Evolutionary conservation across 2,329 filamentous ascomycete genomes (phyloP).

Genomic region (Tympanopsis confertula): DNA sequence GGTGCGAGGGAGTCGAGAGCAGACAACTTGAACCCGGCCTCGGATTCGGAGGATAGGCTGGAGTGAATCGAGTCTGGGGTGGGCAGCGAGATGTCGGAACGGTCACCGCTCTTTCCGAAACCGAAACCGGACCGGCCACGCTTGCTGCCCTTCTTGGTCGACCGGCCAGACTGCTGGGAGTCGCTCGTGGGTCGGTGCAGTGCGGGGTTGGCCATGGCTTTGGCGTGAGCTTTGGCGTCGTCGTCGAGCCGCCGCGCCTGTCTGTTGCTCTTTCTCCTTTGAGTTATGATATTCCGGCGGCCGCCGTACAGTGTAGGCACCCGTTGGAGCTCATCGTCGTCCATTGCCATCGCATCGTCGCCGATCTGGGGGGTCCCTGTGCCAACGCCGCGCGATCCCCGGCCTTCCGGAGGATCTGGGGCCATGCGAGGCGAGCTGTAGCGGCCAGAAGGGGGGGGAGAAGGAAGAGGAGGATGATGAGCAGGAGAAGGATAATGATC

Average conservation of each 20-base stretch:
- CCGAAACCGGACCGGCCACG: conserved; percentile 45
- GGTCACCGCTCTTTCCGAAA: conserved; percentile 17
- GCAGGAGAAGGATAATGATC: too few relatives aligned
- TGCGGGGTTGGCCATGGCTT: conserved; percentile 64
- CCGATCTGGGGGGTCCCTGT: too few relatives aligned
- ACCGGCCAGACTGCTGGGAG: conserved; percentile 45
- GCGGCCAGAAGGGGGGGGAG: too few relatives aligned
- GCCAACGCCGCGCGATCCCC: too few relatives aligned
- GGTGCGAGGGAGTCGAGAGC: conserved; percentile 73
- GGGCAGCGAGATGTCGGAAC: conserved; percentile 67
- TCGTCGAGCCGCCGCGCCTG: conserved; percentile 67
- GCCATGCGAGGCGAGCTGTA: too few relatives aligned
- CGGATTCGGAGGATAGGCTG: conserved; percentile 62
- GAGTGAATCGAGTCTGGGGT: conserved; percentile 65
- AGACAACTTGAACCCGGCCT: conserved; percentile 71
- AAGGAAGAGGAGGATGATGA: too few relatives aligned
- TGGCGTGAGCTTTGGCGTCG: conserved; percentile 70
- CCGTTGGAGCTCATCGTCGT: conserved; percentile 19
- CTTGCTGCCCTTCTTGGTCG: conserved; percentile 51
- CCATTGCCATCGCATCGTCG: too few relatives aligned
- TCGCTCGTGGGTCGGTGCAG: conserved; percentile 52
- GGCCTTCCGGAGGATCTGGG: too few relatives aligned
- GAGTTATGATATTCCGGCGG: conserved; percentile 41
- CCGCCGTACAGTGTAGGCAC: conserved; percentile 42
- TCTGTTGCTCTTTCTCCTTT: conserved; percentile 57